Evolutionary conservation across 208 protist species (phyloP), one percentile per base, ranked within the genome.

Genomic region (Wallacemonas rigidus): DNA sequence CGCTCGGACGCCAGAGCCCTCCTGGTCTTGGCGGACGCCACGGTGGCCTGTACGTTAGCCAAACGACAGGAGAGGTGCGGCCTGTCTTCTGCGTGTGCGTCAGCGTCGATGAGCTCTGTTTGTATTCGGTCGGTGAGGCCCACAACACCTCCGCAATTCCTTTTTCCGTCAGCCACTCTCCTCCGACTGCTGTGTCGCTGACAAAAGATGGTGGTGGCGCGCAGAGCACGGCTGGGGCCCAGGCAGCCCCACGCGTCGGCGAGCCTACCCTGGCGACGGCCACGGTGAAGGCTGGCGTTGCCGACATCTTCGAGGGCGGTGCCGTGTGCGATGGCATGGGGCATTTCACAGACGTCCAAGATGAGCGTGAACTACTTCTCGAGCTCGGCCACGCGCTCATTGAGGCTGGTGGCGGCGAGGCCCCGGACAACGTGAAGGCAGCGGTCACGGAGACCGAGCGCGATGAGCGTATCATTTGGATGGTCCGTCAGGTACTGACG

Each of bases 91-190:
- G 87, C 38, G 85, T 92, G 3, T 93, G 83, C 62, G 87, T 93
- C 40, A 84, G 82, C 58, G 74, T 92, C 38, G 87, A 96, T 67
- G 88, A 92, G 57, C 65, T 96, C 15, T 86, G 80, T 64, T 69
- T 96, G 44, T 89, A 90, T 68, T 90, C 83, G 1, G 71, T 92
- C 14, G 87, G 83, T 44, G 80, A 86, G 15, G 78, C 76, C 2
- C 75, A 80, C 17, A 71, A 81, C 47, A 45, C 69, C n/a, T 74
- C 60, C 7, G 60, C 60, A 8, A 65, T 50, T 38, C 60, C 60
- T 3, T 65, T 65, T 41, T 8, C 60, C 60, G 15, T n/a, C 41
- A 17, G n/a, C 60, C 3, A 26, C 26, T 26, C 26, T 0, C 26
- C 26, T 26, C 26, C 26, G 26, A 0, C 26, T 26, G 26, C 26